These are phyloP conservation scores for Flammula alnicola DNA, from an alignment of 1,284 basidiomycete species.

Conservation along the genomic window DNA sequence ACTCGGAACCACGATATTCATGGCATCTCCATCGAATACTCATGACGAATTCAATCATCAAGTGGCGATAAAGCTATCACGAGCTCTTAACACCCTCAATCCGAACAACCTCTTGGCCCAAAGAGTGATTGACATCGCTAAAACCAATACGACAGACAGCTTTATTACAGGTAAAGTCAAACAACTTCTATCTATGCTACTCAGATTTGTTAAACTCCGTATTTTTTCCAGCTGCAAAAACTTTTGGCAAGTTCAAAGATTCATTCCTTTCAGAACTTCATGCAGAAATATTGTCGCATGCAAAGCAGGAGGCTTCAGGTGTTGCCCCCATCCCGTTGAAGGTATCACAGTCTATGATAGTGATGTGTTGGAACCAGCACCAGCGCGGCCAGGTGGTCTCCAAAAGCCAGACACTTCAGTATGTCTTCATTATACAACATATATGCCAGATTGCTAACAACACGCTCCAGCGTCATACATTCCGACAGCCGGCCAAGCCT, in stretches of 20 bases:
- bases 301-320: slow-evolving; percentile 65
- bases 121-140: slow-evolving; percentile 81
- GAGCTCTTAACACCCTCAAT: slow-evolving; percentile 78
- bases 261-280: slow-evolving; percentile 53
- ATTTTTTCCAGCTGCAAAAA: slow-evolving; percentile 62
- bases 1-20: slow-evolving; percentile 20
- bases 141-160: slow-evolving; percentile 63
- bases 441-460: slow-evolving; percentile 13
- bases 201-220: slow-evolving; percentile 20
- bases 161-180: slow-evolving; percentile 59
- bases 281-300: slow-evolving; percentile 62
- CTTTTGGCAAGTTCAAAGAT: slow-evolving; percentile 87
- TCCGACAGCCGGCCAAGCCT: slow-evolving; percentile 72
- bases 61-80: slow-evolving; percentile 80
- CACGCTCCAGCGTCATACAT: slow-evolving; percentile 69
- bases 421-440: slow-evolving; percentile 28
- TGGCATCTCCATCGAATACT: slow-evolving; percentile 34
- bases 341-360: slow-evolving; percentile 82
- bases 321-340: slow-evolving; percentile 56
- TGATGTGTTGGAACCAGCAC: slow-evolving; percentile 83
- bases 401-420: slow-evolving; percentile 67
- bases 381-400: slow-evolving; percentile 71
- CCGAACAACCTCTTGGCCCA: slow-evolving; percentile 84
- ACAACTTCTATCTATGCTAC: slow-evolving; percentile 3
- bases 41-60: slow-evolving; percentile 73